phyloP scores from a whole-genome alignment of 345 rosid species.

The Garcia nutans region DNA sequence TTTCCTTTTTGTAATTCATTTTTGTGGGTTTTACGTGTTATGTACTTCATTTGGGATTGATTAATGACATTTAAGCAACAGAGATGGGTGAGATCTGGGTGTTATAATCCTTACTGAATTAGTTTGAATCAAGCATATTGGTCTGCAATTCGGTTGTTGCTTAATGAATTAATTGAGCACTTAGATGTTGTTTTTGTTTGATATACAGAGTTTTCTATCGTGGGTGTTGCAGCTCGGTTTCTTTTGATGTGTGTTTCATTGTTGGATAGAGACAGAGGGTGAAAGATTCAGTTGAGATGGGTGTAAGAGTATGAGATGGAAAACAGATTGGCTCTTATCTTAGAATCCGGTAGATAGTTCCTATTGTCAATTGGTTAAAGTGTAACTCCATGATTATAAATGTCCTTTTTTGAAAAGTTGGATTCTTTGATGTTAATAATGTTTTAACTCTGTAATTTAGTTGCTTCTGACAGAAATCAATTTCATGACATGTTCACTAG shows the following conservation, averaged over 20 bases:
- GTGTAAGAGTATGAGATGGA: neutral
- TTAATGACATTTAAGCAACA: slow-evolving; percentile 11
- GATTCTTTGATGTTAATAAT: neutral
- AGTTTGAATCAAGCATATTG: slow-evolving; percentile 10
- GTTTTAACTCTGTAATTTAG: neutral
- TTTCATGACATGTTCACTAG: neutral
- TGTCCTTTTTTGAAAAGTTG: neutral
- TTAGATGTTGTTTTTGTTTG: neutral
- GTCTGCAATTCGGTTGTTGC: neutral
- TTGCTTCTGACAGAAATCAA: neutral
- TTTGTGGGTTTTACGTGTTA: neutral
- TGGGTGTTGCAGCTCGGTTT: neutral
- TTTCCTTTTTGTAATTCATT: neutral
- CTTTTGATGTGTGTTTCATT: neutral
- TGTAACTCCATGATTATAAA: neutral
- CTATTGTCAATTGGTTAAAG: neutral
- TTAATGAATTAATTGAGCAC: neutral
- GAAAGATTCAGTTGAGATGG: neutral
- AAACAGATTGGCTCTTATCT: neutral
- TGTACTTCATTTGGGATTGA: slow-evolving; percentile 17
- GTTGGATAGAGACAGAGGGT: neutral
- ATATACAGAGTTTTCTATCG: neutral
- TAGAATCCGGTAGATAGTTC: neutral
- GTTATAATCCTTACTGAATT: neutral
- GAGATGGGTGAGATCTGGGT: slow-evolving; percentile 34